A percentile compares a stretch with the other conserved stretches of the same genome.
These are phyloP conservation scores for Boletellus sp. DNA, from an alignment of 1,284 basidiomycete genomes.

Conservation along the genomic window DNA sequence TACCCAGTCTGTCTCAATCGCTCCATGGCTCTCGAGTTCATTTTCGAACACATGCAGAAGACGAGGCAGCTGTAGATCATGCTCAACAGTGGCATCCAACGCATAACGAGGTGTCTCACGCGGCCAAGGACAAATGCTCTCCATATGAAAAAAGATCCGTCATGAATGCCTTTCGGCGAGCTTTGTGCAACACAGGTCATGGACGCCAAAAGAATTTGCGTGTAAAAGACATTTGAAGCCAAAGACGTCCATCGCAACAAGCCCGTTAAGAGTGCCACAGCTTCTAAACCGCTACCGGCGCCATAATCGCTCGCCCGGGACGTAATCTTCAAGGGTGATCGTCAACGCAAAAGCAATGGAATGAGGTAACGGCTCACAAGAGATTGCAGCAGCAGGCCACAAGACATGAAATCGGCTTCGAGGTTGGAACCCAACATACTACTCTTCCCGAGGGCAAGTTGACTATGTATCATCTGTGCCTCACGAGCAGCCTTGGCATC, in stretches of 20 bases:
- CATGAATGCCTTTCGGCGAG: slow-evolving; percentile 30
- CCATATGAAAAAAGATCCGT: slow-evolving; percentile 50
- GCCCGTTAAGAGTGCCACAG: slow-evolving; percentile 54
- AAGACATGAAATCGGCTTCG: slow-evolving; percentile 60
- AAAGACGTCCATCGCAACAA: slow-evolving; percentile 63
- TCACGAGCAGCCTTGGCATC: slow-evolving; percentile 64
- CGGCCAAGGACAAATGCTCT: slow-evolving; percentile 68
- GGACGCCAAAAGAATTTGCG: slow-evolving; percentile 60
- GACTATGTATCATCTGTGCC: slow-evolving; percentile 66
- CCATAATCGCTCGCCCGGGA: slow-evolving; percentile 59
- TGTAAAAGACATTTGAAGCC: slow-evolving; percentile 65
- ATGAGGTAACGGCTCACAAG: slow-evolving; percentile 41
- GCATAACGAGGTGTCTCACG: slow-evolving; percentile 38
- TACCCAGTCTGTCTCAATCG: slow-evolving; percentile 56
- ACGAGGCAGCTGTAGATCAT: slow-evolving; percentile 50
- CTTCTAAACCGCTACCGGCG: slow-evolving; percentile 53
- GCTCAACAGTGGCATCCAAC: slow-evolving; percentile 2
- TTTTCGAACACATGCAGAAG: slow-evolving; percentile 54
- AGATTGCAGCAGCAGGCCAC: slow-evolving; percentile 56
- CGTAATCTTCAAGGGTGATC: slow-evolving; percentile 47
- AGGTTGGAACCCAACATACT: slow-evolving; percentile 54
- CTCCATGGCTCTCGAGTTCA: slow-evolving; percentile 49
- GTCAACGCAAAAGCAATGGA: slow-evolving; percentile 5
- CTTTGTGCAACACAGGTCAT: slow-evolving; percentile 59
- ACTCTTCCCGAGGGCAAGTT: slow-evolving; percentile 54